Base-by-base conservation (phyloP, 2,329 filamentous ascomycete species). In the Fusarium sterilihyphosum region DNA sequence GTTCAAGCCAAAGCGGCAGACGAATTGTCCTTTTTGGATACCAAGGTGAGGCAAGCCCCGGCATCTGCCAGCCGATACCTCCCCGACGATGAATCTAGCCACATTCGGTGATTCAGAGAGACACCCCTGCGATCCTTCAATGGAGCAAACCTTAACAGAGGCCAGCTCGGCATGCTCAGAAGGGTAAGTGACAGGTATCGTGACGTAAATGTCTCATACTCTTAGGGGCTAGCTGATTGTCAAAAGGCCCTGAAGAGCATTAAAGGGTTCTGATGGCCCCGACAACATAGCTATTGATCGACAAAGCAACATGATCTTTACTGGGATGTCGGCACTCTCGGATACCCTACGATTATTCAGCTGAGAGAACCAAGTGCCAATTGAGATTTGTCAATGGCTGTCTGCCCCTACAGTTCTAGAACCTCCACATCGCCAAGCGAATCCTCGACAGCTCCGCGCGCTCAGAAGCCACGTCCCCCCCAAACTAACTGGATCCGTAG, bases 401-500 rank as follows among this genome's bases (percentile, higher is more conserved):
- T 22, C 10, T 49, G 31, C 16, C 14, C 24, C n/a, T n/a, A 43
- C 40, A 26, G 41, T 37, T 62, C 61, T 50, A 49, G 61, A 64
- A 50, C 61, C 17, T 61, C 56, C 43, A 50, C 35, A n/a, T 47
- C 29, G 20, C 11, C 38, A 61, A 37, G 26, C 35, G 37, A 41
- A 26, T 40, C 35, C 22, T 38, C 22, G 13, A 4, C 5, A 12
- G 22, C 40, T 63, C 40, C 47, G 22, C 33, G 47, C n/a, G 26
- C 20, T 41, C 12, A 40, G n/a, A 46, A 31, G 33, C 26, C 22
- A 46, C 44, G 22, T 24, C 12, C 49, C 43, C 20, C 20, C 49
- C 14, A 24, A 37, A 20, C 68, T 67, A 71, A 49, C 63, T 67
- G 4, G 11, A 67, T 68, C 41, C 52, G 68, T 67, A 26, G 17